A percentile compares a stretch with the other conserved stretches of the same genome.
Evolutionary conservation across 768 basidiomycete species (phyloP).

Genomic region (Amanita inopinata): DNA sequence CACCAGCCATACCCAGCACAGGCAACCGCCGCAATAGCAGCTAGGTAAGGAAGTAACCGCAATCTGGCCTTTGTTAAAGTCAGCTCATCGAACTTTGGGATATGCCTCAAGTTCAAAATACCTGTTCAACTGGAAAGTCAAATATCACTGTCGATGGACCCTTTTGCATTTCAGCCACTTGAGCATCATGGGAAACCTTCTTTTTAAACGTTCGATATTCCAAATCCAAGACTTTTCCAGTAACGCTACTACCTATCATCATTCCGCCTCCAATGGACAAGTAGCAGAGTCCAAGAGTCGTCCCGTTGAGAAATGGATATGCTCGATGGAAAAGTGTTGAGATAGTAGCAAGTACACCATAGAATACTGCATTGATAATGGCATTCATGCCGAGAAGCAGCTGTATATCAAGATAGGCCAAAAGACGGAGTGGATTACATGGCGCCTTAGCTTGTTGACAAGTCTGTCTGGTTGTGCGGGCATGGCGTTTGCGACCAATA

Average conservation of each 20-base stretch:
- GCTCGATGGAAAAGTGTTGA: constrained; percentile 48
- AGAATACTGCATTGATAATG: constrained; percentile 44
- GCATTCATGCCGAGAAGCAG: constrained; percentile 43
- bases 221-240: constrained; percentile 55
- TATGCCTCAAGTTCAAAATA: constrained; percentile 10
- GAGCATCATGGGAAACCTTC: constrained; percentile 15
- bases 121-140: constrained; percentile 50
- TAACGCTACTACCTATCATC: constrained; percentile 44
- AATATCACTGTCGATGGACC: constrained; percentile 16
- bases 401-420: constrained; percentile 47
- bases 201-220: constrained; percentile 42
- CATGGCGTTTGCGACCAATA: constrained; percentile 22
- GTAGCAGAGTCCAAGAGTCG: constrained; percentile 69
- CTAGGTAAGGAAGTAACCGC: constrained; percentile 32
- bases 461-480: constrained; percentile 15
- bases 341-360: constrained; percentile 49
- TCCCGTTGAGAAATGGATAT: constrained; percentile 53
- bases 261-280: constrained; percentile 68
- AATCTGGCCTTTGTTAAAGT: constrained; percentile 33
- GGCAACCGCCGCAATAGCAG: constrained; percentile 28
- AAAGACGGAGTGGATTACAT: constrained; percentile 46
- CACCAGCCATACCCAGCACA: constrained; percentile 56
- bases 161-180: constrained; percentile 11
- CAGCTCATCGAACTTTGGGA: neutral
- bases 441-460: constrained; percentile 29